Base-by-base conservation (phyloP, 768 basidiomycete species). In the Leccinum uliginosum region DNA sequence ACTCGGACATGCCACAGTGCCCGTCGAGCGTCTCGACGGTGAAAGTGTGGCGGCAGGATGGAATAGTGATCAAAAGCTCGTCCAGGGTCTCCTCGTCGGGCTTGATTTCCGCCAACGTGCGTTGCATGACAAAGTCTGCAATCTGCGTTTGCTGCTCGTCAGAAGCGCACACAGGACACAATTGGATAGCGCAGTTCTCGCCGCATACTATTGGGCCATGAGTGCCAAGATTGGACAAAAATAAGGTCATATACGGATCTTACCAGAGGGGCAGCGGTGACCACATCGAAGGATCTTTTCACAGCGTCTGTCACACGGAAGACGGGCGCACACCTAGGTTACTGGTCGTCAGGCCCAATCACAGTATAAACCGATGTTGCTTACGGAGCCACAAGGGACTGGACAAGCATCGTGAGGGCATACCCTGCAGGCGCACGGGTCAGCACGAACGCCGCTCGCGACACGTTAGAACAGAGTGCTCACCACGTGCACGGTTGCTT, bases 11-110 rank as follows among this genome's bases (percentile, higher is more conserved):
- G 14, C 71, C 64, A 59, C 80, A 83, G 44, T 76, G 72, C 0
- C 85, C 87, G 60, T 90, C 87, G 19, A 90, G 74, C 0, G 85
- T 85, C 65, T 86, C 86, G 15, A 87, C 80, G 0, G 88, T 89
- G 66, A 90, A 88, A 2, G 79, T 69, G 66, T 90, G 88, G 0
- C 78, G 60, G 64, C 88, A 89, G 17, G 71, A 71, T 0, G 82
- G 81, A 43, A 87, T 75, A 1, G 85, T 85, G 62, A 89, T 84
- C 51, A 84, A 62, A 11, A 82, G 66, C 35, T 83, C 79, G 57
- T 83, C 80, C 29, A 81, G 49, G 3, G 71, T 67, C 4, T 65
- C 73, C 14, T 59, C 50, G 17, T 78, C 72, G 6, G 72, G 69
- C 4, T 77, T 67, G 29, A 87, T 64, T 1, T 87, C 84, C 3